Base-by-base conservation (phyloP, 768 basidiomycete genomes). In the Chiua virens region DNA sequence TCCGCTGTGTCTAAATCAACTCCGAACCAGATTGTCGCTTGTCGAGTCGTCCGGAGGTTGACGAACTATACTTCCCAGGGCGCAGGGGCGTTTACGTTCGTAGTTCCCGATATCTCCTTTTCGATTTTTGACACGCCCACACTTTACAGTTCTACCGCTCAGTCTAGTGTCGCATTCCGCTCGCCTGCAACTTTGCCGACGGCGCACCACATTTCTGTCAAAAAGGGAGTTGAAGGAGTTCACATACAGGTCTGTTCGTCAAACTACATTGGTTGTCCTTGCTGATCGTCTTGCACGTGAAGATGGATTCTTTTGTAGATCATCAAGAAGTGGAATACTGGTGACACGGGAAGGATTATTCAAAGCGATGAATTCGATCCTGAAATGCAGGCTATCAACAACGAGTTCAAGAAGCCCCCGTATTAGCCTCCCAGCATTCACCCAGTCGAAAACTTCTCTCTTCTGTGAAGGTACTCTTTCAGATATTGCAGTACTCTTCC, bases 231-330 rank as follows among this genome's bases (percentile, higher is more conserved):
- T n/a, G 75, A 80, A 51, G 78, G 79, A 22, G 76, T 85, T 30
- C 83, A 86, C 56, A 79, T 87, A 48, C 83, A 83, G 72, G 84
- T 82, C 45, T 47, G 60, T 54, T 42, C 39, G 15, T 39, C 44
- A 23, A 2, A 39, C 22, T 42, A 13, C 25, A 27, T 4, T 45
- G 3, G 27, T 40, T 34, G 8, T 25, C 8, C 10, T 8, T 32
- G 40, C 23, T 55, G 21, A 47, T 44, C 4, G 11, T 49, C 49
- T 47, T 45, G 40, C n/a, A 46, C 40, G 32, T 20, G 5, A n/a
- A 87, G 85, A 87, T 87, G 86, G 77, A 84, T 52, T 82, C 83
- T 14, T 83, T 85, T 49, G 76, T 79, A 55, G 74, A 72, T 52
- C 75, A 72, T 14, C 61, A 71, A 6, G 76, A 75, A 43, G 49